Evolutionary conservation across 2,329 filamentous ascomycete species (phyloP).

Genomic region (Apiospora koreana): DNA sequence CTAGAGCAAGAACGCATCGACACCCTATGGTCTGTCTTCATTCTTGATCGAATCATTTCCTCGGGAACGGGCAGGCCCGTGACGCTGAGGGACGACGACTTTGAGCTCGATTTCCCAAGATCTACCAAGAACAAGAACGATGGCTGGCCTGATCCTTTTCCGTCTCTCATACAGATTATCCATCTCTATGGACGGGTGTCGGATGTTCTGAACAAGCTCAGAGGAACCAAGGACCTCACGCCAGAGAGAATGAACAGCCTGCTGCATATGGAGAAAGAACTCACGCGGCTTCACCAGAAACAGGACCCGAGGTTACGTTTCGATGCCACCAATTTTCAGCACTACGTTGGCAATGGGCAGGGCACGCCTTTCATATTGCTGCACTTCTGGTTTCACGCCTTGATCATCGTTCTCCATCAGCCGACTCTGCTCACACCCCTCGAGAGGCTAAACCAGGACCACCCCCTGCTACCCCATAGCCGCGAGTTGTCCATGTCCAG

Average conservation of each 20-base stretch:
- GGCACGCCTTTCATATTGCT: conserved; percentile 85
- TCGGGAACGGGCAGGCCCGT: conserved; percentile 84
- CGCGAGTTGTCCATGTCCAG: conserved; percentile 83
- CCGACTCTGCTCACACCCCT: conserved; percentile 81
- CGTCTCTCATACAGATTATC: conserved; percentile 79
- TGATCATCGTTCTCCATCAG: conserved; percentile 83
- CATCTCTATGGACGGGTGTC: conserved; percentile 84
- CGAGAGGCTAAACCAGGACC: conserved; percentile 55
- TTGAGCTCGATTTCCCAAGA: conserved; percentile 72
- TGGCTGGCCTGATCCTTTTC: conserved; percentile 77
- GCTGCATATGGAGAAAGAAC: conserved; percentile 75
- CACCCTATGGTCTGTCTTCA: conserved; percentile 89
- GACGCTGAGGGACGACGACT: conserved; percentile 81
- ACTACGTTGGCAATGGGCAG: conserved; percentile 78
- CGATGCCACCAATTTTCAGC: conserved; percentile 82
- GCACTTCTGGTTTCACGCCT: conserved; percentile 86
- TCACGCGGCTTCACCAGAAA: conserved; percentile 72
- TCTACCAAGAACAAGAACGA: conserved; percentile 53
- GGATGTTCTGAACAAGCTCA: conserved; percentile 81
- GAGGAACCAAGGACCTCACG: conserved; percentile 72
- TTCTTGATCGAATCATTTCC: conserved; percentile 84
- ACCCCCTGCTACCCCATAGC: conserved; percentile 77
- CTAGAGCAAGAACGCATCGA: conserved; percentile 82
- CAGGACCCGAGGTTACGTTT: conserved; percentile 78
- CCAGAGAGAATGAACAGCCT: conserved; percentile 72